Conservation (phyloP, 2,329 filamentous ascomycete genomes). For the Polychaeton citri region DNA sequence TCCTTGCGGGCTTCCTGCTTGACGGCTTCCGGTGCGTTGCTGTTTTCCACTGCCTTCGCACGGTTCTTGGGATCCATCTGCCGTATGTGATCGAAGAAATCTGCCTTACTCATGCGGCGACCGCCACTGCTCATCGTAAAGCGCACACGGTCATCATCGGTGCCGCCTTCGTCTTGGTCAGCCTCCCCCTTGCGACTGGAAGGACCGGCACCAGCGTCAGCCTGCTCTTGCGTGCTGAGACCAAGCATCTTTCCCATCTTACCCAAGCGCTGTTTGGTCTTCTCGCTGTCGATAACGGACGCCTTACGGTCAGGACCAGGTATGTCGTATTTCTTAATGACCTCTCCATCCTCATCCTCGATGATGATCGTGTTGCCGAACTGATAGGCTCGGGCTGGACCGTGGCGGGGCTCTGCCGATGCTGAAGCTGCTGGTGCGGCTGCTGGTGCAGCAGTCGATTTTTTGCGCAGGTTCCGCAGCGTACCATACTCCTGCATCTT, state of each 20-base stretch:
- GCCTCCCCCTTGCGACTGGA: constrained; percentile 9
- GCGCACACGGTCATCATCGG: constrained; percentile 58
- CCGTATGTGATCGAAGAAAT: constrained; percentile 63
- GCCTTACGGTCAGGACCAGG: constrained; percentile 37
- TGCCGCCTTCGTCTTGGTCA: constrained; percentile 26
- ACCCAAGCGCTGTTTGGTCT: constrained; percentile 30
- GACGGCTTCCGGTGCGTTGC: constrained; percentile 32
- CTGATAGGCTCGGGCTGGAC: constrained; percentile 71
- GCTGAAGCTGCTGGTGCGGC: constrained; percentile 22
- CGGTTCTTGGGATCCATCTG: constrained; percentile 56
- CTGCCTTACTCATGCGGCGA: constrained; percentile 63
- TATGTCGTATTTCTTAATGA: constrained; percentile 72
- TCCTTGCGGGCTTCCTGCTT: constrained; percentile 34
- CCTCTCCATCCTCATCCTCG: constrained; percentile 75
- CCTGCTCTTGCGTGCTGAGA: constrained; percentile 18
- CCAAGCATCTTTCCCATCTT: constrained; percentile 44
- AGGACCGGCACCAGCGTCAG: constrained; percentile 4
- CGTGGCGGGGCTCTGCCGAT: constrained; percentile 37
- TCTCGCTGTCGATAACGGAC: constrained; percentile 6
- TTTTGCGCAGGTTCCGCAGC: constrained; percentile 3
- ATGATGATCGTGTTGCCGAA: constrained; percentile 85
- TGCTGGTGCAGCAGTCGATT: constrained; percentile 26
- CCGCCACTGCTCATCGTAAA: constrained; percentile 67
- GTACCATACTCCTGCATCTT: constrained; percentile 21
- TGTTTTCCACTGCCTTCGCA: constrained; percentile 34